Evolutionary conservation across 306 rosid species (phyloP), one percentile per base, ranked within the genome.

Genomic region (Quercus bicolor): DNA sequence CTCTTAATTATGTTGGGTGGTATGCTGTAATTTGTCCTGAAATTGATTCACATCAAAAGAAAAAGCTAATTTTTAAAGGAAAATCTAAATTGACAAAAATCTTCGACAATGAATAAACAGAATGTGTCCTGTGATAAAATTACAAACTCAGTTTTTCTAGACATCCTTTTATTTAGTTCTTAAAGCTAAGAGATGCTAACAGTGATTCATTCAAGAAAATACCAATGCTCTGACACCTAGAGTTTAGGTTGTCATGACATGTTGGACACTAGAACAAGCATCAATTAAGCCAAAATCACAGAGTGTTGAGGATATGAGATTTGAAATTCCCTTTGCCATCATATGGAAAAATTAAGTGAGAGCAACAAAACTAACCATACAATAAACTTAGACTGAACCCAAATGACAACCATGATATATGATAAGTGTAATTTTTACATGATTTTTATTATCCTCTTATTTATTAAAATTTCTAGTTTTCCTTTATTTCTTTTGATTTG

Each of bases 21-120:
- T 23, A 23, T 23, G 1, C 1, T 23, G 85, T 93, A 95, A 68
- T 64, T 55, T 16, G 84, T 91, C 87, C 98, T 95, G 87, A 61
- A 88, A 75, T 84, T 69, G 72, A 72, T 86, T 76, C 79, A 80
- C 74, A 82, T 76, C 70, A 84, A 78, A 80, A 23, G 79, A 21
- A 20, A 79, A 75, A 33, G 31, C 29, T 21, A 73, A 79, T 51
- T 62, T 66, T 68, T 52, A 74, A 43, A 75, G 21, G 54, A 74
- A 70, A 77, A 54, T 51, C 51, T 7, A 64, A 59, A 68, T 48
- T 33, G 52, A 48, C 24, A 68, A 61, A 43, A 76, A 66, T 34
- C 48, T 52, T 40, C 54, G 23, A 29, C 52, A 61, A 12, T 65
- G 48, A 74, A 81, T 66, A 66, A 75, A 45, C 23, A 73, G n/a